These are phyloP conservation scores for Amylostereum chailletii DNA, from an alignment of 1,284 basidiomycete genomes.

Conservation along the genomic window DNA sequence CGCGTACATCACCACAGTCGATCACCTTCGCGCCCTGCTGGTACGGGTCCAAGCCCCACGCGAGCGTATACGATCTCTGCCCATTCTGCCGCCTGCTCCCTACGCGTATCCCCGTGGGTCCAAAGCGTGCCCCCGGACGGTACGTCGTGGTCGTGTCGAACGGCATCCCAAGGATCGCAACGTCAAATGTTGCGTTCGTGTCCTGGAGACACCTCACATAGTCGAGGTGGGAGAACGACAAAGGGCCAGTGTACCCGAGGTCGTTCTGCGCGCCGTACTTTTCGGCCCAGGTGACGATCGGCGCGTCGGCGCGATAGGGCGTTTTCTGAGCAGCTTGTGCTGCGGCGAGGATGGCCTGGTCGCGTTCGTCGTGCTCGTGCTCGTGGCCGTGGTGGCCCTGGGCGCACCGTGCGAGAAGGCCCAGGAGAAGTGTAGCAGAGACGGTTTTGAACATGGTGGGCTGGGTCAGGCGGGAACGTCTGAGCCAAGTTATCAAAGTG, in stretches of 20 bases:
- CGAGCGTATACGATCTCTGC: conserved; percentile 49
- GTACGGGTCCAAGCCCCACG: conserved; percentile 67
- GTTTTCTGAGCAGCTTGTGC: background rate
- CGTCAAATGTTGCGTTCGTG: conserved; percentile 46
- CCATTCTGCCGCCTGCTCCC: conserved; percentile 62
- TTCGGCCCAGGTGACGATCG: conserved; percentile 40
- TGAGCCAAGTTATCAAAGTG: no score
- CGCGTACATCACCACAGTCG: conserved; percentile 56
- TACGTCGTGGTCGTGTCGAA: conserved; percentile 73
- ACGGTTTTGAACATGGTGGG: no score
- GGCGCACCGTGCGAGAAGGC: no score
- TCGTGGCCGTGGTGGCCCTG: no score
- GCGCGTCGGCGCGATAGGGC: background rate
- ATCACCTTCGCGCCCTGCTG: conserved; percentile 46
- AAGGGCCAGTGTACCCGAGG: conserved; percentile 60
- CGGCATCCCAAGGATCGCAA: conserved; percentile 73
- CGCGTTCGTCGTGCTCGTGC: background rate
- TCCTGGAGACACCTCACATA: conserved; percentile 67
- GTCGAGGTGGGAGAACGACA: conserved; percentile 66
- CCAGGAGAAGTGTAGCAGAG: no score
- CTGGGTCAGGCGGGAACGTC: no score
- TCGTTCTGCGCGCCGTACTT: conserved; percentile 71
- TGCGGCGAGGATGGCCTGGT: background rate
- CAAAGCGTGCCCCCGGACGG: conserved; percentile 72
- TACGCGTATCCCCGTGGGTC: conserved; percentile 72